Base-by-base conservation (phyloP, 2,329 filamentous ascomycete species). In the Cladosporium sp. region DNA sequence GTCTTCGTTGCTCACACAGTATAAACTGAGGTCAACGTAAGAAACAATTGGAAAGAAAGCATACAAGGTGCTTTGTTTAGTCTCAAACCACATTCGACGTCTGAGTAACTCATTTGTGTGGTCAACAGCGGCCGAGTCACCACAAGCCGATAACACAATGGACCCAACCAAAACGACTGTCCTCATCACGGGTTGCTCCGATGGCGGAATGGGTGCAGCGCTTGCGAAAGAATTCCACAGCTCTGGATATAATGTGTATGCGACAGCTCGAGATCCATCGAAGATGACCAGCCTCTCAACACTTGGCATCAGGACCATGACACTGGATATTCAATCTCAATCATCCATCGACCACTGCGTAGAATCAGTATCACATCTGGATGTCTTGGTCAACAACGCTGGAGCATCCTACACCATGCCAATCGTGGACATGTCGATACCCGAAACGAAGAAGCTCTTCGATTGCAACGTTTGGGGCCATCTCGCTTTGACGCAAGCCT, bases 341-440 rank as follows among this genome's bases (percentile, higher is more conserved):
- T 57, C 68, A 2, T 76, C 76, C 23, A 78, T 79, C 65, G 58
- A 67, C 28, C 65, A 68, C 3, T 71, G 69, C 53, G 72, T 65
- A 14, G 57, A 74, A 31, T 71, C 73, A 0, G 70, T 80, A 29
- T 60, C 71, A 5, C 72, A 72, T 50, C 73, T 84, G 61, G 79
- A 83, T 71, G 74, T 81, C 18, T 69, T 83, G 58, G 76, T 83
- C 50, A 83, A 83, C 66, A 83, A 83, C 73, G 81, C 81, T 8
- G 82, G 82, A 14, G 79, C 75, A 18, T 73, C 73, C 18, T 79
- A 78, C 72, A 72, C 53, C n/a, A 69, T 70, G 60, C 75, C 75
- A 1, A 46, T 75, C 23, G 26, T 71, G 33, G 74, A 77, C 59
- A 35, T 49, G 52, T 69, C 37, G 63, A 66, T 77, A 10, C 52